Base-by-base conservation (phyloP, 1,284 basidiomycete species). In the Hortiboletus rubellus region DNA sequence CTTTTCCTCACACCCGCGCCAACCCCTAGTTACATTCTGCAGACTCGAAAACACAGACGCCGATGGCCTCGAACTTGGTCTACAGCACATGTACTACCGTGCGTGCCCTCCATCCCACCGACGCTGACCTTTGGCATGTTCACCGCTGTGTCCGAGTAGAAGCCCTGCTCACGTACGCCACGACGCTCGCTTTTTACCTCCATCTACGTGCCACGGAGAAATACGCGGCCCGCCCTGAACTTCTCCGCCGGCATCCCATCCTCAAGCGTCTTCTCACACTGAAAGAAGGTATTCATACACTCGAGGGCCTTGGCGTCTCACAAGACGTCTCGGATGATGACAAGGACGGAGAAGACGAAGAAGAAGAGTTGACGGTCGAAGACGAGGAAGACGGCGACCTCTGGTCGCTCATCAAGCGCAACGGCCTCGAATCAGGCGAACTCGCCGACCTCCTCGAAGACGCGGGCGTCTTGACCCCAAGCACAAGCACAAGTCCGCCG, bases 101-200 rank as follows among this genome's bases (percentile, higher is more conserved):
- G 71, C 67, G 87, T 78, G 12, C 37, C 30, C 48, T 18, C 4
- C 34, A 7, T 52, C 24, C 17, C n/a, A 10, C 31, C 11, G 12
- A 22, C 22, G 14, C 43, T 53, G 12, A 31, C 36, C 0, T 18
- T 31, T 57, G 34, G 2, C 31, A 36, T 55, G 50, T 38, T 59
- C 40, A 59, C 42, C 51, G 15, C 54, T 27, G 46, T 54, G 42
- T 42, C 22, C 54, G 61, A 54, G 51, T 70, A 94, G 93, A 98
- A 79, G 84, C 93, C 2, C 79, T 97, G 3, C 76, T 96, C 45
- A 92, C 95, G 10, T 99, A 99, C 72, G 82, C 91, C 10, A 92
- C 94, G 2, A 90, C 88, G 2, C 86, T 98, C 46, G 91, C 95
- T 0, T 98, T 96, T 77, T 98, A 97, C 77, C 80, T 99, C 50